Evolutionary conservation across 1,139 yeast species (phyloP).

Genomic region (Blastobotrys illinoisensis): DNA sequence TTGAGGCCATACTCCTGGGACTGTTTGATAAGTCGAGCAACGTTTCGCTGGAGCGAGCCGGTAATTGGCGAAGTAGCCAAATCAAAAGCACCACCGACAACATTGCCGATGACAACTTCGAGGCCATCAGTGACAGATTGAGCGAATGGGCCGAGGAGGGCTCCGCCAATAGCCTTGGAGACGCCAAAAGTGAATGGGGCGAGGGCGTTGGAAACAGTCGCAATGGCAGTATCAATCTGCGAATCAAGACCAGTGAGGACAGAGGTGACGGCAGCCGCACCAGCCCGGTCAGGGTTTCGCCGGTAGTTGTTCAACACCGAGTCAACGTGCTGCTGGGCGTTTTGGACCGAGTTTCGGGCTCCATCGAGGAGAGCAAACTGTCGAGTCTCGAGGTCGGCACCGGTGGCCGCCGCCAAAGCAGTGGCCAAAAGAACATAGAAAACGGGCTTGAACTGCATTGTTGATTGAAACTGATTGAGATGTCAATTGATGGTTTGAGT

Average conservation of each 20-base stretch:
- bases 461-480: not conserved
- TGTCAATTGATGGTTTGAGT: not conserved
- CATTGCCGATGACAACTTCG: slow-evolving; percentile 26
- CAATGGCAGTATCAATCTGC: slow-evolving; percentile 30
- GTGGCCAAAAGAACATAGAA: not conserved
- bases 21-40: slow-evolving; percentile 11
- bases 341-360: not conserved
- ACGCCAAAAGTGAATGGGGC: slow-evolving; percentile 25
- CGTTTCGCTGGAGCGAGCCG: slow-evolving; percentile 11
- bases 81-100: slow-evolving; percentile 19
- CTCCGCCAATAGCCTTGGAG: slow-evolving; percentile 22
- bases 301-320: slow-evolving; percentile 15
- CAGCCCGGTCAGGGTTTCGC: slow-evolving; percentile 22
- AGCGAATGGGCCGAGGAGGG: slow-evolving; percentile 29
- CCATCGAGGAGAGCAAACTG: not conserved
- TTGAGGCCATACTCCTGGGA: not conserved
- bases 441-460: not conserved
- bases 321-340: not conserved
- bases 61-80: slow-evolving; percentile 10
- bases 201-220: slow-evolving; percentile 21
- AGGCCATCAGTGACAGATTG: slow-evolving; percentile 33
- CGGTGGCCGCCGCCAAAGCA: not conserved
- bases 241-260: slow-evolving; percentile 30
- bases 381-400: not conserved
- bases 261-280: slow-evolving; percentile 23